A percentile compares a stretch with the other conserved stretches of the same genome.
Conservation (phyloP, 2,329 filamentous ascomycete genomes). For the Fusarium algeriense region DNA sequence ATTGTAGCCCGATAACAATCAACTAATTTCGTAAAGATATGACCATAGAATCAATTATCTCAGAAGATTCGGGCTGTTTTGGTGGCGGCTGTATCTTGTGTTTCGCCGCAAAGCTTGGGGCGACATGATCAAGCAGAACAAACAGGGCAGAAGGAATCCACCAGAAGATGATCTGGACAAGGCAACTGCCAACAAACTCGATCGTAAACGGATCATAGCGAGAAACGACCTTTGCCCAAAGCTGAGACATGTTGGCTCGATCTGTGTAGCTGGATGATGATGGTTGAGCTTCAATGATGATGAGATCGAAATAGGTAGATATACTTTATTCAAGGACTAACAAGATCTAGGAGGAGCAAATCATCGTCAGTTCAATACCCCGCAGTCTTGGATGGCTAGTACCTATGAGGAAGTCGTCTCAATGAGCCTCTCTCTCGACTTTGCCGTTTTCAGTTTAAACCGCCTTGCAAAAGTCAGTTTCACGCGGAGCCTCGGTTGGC, state of each 20-base stretch:
- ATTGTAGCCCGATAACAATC: slow-evolving; percentile 53
- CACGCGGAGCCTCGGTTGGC: neutral
- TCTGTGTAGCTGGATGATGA: neutral
- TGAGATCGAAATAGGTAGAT: neutral
- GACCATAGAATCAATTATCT: slow-evolving; percentile 58
- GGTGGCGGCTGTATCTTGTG: slow-evolving; percentile 68
- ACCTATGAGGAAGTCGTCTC: neutral
- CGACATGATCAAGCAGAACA: slow-evolving; percentile 56
- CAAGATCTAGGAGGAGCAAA: slow-evolving; percentile 22
- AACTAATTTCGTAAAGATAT: slow-evolving; percentile 63
- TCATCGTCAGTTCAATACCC: neutral
- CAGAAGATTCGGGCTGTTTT: slow-evolving; percentile 60
- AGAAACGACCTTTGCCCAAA: slow-evolving; percentile 8
- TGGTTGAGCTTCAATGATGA: neutral
- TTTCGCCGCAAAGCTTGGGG: slow-evolving; percentile 61
- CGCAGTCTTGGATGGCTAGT: neutral
- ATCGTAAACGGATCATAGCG: slow-evolving; percentile 40
- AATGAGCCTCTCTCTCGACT: neutral
- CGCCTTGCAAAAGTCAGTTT: neutral
- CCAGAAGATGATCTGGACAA: slow-evolving; percentile 59
- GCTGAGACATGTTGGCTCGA: neutral
- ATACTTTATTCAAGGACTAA: slow-evolving; percentile 10
- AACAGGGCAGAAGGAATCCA: slow-evolving; percentile 60
- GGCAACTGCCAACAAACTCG: slow-evolving; percentile 56
- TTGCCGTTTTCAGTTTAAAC: neutral